A percentile compares a stretch with the other conserved stretches of the same genome.
These are phyloP conservation scores for Sonneratia alba DNA, from an alignment of 345 rosid species.

Conservation along the genomic window DNA sequence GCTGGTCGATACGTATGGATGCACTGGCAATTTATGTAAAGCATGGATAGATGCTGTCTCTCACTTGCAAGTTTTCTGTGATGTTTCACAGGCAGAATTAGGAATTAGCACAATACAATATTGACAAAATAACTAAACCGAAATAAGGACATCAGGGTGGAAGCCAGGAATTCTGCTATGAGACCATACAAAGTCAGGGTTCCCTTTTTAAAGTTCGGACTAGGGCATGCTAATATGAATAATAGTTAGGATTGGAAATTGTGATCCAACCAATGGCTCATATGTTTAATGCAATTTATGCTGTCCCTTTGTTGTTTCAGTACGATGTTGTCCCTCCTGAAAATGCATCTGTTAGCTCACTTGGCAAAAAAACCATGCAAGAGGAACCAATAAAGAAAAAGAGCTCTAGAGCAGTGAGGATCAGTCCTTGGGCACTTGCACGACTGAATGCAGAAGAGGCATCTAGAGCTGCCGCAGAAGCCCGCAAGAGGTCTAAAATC, in stretches of 20 bases:
- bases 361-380: conserved; percentile 51
- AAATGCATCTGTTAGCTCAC: conserved; percentile 82
- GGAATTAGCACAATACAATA: too few species aligned
- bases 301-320: conserved; percentile 26
- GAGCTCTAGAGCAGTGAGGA: conserved; percentile 66
- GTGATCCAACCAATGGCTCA: background rate
- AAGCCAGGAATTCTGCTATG: background rate
- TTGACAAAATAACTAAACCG: background rate
- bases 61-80: too few species aligned
- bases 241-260: background rate
- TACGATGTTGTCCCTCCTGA: conserved; percentile 99
- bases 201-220: too few species aligned
- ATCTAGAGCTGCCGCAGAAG: conserved; percentile 91
- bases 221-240: too few species aligned
- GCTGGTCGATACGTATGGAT: too few species aligned
- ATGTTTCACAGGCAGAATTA: too few species aligned
- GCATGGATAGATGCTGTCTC: too few species aligned
- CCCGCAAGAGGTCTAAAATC: conserved; percentile 80
- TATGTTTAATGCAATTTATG: background rate
- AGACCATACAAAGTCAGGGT: background rate
- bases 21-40: too few species aligned
- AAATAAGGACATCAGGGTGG: background rate
- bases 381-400: conserved; percentile 68
- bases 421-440: conserved; percentile 96
- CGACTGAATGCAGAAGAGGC: conserved; percentile 90